Conservation (phyloP, 257 asterid species). For the Solanum phureja region DNA sequence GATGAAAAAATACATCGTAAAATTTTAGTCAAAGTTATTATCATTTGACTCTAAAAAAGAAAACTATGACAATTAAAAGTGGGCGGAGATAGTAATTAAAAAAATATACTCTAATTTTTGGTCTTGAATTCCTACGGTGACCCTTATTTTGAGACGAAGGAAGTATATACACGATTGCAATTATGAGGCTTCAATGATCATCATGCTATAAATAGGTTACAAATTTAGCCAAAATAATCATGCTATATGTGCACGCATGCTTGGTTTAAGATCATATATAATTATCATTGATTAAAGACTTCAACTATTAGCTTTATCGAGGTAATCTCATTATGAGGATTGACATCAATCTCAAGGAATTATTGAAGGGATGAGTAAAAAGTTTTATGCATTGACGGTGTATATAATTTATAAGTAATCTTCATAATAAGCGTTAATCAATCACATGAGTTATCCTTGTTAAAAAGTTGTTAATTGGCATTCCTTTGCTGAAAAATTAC, state of each 20-base stretch:
- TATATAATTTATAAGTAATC: not conserved
- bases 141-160: not conserved
- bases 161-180: not conserved
- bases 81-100: too few relatives aligned
- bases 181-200: not conserved
- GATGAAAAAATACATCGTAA: too few relatives aligned
- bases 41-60: too few relatives aligned
- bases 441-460: not conserved
- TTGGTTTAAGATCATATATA: slow-evolving; percentile 1
- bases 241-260: slow-evolving; percentile 7
- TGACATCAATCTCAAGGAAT: not conserved
- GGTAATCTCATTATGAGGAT: not conserved
- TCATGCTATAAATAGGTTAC: not conserved
- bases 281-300: not conserved
- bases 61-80: too few relatives aligned
- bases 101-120: not conserved
- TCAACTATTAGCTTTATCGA: not conserved
- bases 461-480: not conserved
- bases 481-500: not conserved
- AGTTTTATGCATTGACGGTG: not conserved
- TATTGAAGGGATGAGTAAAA: not conserved
- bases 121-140: not conserved
- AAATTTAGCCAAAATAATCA: slow-evolving; percentile 13
- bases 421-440: not conserved
- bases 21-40: too few relatives aligned